These are phyloP conservation scores for Phytophthora sojae DNA, from an alignment of 352 stramenopile genomes.

Conservation along the genomic window DNA sequence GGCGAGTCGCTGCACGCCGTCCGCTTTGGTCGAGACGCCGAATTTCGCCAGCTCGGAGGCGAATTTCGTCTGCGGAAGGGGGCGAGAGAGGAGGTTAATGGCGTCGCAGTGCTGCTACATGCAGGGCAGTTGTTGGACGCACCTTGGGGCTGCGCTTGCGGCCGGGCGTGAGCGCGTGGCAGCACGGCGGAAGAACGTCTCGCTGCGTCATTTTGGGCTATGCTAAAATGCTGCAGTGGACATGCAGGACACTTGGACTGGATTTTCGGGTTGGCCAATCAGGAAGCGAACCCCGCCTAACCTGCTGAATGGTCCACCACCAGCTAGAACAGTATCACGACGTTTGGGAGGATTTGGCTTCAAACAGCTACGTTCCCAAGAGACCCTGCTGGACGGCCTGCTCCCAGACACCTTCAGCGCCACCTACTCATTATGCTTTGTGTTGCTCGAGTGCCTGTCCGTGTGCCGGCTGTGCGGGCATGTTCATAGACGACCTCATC, in stretches of 20 bases:
- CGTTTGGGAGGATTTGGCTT: no score
- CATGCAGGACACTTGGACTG: slow-evolving; percentile 16
- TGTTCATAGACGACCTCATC: no score
- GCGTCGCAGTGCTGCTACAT: not conserved
- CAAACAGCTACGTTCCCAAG: no score
- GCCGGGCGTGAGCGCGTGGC: slow-evolving; percentile 50
- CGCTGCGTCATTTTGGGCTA: slow-evolving; percentile 35
- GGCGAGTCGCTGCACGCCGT: slow-evolving; percentile 49
- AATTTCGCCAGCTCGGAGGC: slow-evolving; percentile 50
- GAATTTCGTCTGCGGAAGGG: slow-evolving; percentile 47
- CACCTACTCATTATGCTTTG: no score
- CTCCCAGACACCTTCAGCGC: no score
- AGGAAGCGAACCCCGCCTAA: not conserved
- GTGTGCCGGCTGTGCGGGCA: no score
- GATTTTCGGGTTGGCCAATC: slow-evolving; percentile 13
- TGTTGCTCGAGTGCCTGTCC: no score
- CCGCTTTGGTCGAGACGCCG: slow-evolving; percentile 36
- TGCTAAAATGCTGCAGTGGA: slow-evolving; percentile 13
- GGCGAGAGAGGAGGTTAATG: not conserved
- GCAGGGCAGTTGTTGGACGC: not conserved
- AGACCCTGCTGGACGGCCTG: no score
- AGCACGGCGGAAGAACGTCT: slow-evolving; percentile 59
- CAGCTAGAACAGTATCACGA: not conserved
- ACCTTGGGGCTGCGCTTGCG: slow-evolving; percentile 53
- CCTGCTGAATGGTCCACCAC: slow-evolving; percentile 1